Base-by-base conservation (phyloP, 371 early-diverging fungal genomes). In the Capillidium heterosporum region DNA sequence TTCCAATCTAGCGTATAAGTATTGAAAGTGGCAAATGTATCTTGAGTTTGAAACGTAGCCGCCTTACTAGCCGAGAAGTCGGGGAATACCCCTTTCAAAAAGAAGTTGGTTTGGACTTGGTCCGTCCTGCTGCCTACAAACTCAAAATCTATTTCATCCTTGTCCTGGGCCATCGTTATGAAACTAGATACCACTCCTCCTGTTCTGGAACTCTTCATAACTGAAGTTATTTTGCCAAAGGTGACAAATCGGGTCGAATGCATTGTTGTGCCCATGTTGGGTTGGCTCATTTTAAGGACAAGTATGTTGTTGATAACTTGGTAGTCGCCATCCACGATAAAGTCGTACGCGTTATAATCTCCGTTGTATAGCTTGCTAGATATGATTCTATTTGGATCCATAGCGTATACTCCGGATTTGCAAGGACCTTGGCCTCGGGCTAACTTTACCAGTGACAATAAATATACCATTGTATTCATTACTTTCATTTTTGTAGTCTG, bases 1-100 rank as follows among this genome's bases (percentile, higher is more conserved):
- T 64, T 69, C 81, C 80, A 81, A 24, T 71, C 64, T 49, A 83
- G 70, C 28, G 63, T 65, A 32, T 72, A 72, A 1, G 60, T 63
- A 35, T 68, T 62, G 44, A 65, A 71, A 23, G 52, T 61, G 35
- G 32, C 27, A 11, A 59, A 59, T 1, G 62, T 56, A 56, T 63
- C 61, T 17, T 28, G 49, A n/a, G 42, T 48, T 15, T 63, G 32
- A 1, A 59, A 40, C 11, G 58, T 47, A 13, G 58, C 61, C 26
- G 64, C 67, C 5, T 51, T 23, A 8, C 42, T 56, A 3, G 46
- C 56, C 17, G n/a, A 55, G n/a, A 17, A 32, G 1, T 11, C 46
- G 19, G 11, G 42, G 8, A 35, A 15, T 24, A 39, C 32, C 28
- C 57, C 53, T 28, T 61, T 51, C 57, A 51, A 67, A 26, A 59